Evolutionary conservation across 768 basidiomycete genomes (phyloP), one percentile per base, ranked within the genome.

Genomic region (Lenzites betulinus): DNA sequence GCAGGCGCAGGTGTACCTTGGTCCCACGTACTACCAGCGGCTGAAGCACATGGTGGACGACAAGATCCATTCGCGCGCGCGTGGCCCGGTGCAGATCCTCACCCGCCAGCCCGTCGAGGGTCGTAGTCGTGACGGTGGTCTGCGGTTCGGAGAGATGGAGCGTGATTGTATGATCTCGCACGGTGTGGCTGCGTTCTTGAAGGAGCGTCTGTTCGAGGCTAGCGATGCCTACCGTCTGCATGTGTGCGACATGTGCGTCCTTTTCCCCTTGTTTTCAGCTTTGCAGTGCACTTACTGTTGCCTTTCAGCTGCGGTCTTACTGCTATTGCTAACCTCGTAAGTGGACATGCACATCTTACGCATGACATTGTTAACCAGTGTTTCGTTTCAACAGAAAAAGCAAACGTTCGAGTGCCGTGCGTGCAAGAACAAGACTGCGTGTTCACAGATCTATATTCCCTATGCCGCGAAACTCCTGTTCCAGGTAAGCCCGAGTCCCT

Each of bases 111-210:
- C 97, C 13, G 97, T 99, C 16, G 97, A 99, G 73, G 97, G 97
- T 83, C 85, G 97, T 75, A 94, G 92, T 84, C 85, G 97, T 77
- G 97, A 98, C 71, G 97, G 97, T 80, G 97, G 97, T 75, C 78
- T 99, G 64, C 94, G 97, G 70, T 99, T 99, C 81, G 97, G 97
- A 81, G 97, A 99, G 83, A 99, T 99, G 97, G 97, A 99, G 73
- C 92, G 94, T 74, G 96, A 98, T 84, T 98, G 97, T 74, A 99
- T 99, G 97, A 96, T 99, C 62, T 97, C 97, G 23, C 97, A 99
- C 78, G 97, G 97, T 72, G 95, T 98, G 64, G 96, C 97, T 47
- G 93, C 86, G 1, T 98, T 98, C 86, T 76, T 98, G 76, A 98
- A 98, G 77, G 97, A 98, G 78, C 89, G 97, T 59, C 79, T 98